These are phyloP conservation scores for Taxillus chinensis DNA, from an alignment of 164 flowering plant genomes.

Conservation along the genomic window DNA sequence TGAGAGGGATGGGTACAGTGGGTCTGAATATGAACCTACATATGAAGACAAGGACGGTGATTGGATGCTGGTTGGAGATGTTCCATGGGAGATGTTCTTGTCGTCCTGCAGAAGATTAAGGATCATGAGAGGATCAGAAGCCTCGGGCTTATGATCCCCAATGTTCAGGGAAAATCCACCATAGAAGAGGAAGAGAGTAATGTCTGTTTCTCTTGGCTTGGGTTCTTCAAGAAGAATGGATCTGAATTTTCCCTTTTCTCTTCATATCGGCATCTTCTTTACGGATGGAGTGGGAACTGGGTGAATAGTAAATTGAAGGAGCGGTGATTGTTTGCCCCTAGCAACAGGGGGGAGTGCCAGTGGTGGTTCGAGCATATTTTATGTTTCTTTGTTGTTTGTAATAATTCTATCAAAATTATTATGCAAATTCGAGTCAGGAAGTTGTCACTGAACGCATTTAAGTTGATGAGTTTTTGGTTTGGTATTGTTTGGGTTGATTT, in stretches of 20 bases:
- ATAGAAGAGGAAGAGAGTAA: not conserved
- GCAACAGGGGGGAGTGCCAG: not conserved
- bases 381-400: not conserved
- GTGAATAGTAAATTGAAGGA: not conserved
- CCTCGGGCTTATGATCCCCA: constrained; percentile 36
- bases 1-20: constrained; percentile 62
- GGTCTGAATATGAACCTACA: constrained; percentile 66
- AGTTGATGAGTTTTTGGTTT: no score
- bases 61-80: constrained; percentile 95
- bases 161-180: constrained; percentile 19
- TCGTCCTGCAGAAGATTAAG: constrained; percentile 63
- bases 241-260: not conserved
- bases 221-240: not conserved
- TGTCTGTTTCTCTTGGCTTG: not conserved
- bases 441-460: no score
- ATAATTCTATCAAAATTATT: no score
- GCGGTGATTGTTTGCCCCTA: not conserved
- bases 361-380: not conserved
- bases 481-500: no score
- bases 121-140: constrained; percentile 77
- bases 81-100: constrained; percentile 89
- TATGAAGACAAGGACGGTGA: constrained; percentile 96
- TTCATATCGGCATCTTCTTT: not conserved
- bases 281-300: not conserved
- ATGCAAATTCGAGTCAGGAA: no score